phyloP scores from a whole-genome alignment of 2,329 filamentous ascomycete genomes.

The Diaporthe helianthi region DNA sequence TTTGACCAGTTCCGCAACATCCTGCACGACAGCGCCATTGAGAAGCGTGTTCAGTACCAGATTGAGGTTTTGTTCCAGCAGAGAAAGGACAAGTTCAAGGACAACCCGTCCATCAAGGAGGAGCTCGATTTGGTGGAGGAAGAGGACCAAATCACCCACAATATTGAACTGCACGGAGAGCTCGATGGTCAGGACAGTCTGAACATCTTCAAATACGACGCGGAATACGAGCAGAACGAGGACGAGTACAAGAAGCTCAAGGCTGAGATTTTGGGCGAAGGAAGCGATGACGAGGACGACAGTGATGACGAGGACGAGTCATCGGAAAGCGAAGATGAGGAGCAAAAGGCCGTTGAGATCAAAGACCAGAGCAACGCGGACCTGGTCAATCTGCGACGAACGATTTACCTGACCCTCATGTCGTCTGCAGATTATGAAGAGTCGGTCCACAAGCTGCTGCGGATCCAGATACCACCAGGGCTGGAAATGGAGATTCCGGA shows the following conservation, averaged over 20 bases:
- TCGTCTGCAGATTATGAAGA: conserved; percentile 96
- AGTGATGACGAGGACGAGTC: conserved; percentile 73
- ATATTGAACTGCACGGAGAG: conserved; percentile 80
- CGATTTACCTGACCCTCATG: conserved; percentile 98
- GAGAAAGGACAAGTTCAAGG: conserved; percentile 94
- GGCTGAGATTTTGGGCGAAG: conserved; percentile 92
- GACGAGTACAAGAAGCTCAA: conserved; percentile 88
- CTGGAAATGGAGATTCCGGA: conserved; percentile 90
- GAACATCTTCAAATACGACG: conserved; percentile 95
- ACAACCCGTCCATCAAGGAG: conserved; percentile 88
- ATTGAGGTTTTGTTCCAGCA: conserved; percentile 98
- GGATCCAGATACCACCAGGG: conserved; percentile 85
- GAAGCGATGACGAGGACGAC: conserved; percentile 81
- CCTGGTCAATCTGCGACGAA: conserved; percentile 88
- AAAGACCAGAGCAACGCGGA: conserved; percentile 98
- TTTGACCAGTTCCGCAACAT: conserved; percentile 97
- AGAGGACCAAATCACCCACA: conserved; percentile 96
- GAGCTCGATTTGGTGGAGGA: conserved; percentile 96
- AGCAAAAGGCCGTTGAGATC: conserved; percentile 88
- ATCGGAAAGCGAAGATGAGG: conserved; percentile 75
- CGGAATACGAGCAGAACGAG: conserved; percentile 90
- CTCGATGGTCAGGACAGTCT: conserved; percentile 85
- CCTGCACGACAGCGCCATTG: conserved; percentile 94
- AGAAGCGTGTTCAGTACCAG: conserved; percentile 99
- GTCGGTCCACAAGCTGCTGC: conserved; percentile 96